phyloP scores from a whole-genome alignment of 768 basidiomycete species.

The Lactarius hengduanensis region DNA sequence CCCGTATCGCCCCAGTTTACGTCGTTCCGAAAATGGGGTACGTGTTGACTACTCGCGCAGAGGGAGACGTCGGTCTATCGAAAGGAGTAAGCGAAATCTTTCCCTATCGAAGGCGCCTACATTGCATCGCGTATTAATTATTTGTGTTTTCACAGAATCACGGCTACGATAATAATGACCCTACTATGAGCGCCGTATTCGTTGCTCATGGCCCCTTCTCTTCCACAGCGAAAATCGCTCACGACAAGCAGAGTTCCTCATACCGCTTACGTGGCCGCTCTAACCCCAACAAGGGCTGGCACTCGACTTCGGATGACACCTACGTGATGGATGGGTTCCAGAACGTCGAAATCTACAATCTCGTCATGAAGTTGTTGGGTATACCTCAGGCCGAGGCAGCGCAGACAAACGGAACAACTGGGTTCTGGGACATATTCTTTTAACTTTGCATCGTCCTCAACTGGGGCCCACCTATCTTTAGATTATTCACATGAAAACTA shows the following conservation, averaged over 20 bases:
- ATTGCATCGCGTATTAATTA: not conserved
- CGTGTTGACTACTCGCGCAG: conserved; percentile 64
- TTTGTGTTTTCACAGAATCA: conserved; percentile 56
- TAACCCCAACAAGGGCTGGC: conserved; percentile 54
- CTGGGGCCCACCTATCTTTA: not conserved
- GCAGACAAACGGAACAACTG: conserved; percentile 69
- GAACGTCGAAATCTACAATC: conserved; percentile 84
- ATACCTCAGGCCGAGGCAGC: conserved; percentile 52
- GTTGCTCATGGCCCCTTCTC: conserved; percentile 91
- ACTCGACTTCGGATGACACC: conserved; percentile 59
- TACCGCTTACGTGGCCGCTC: conserved; percentile 32
- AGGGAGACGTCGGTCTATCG: conserved; percentile 59
- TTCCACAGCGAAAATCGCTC: conserved; percentile 57
- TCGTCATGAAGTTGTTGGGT: conserved; percentile 72
- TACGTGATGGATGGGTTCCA: conserved; percentile 81
- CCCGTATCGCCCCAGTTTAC: conserved; percentile 87
- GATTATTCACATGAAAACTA: not conserved
- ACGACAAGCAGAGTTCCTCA: conserved; percentile 35
- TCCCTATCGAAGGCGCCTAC: not conserved
- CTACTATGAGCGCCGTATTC: conserved; percentile 85
- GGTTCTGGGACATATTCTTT: conserved; percentile 84
- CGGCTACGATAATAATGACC: conserved; percentile 81
- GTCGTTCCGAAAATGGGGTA: conserved; percentile 81
- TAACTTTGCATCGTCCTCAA: conserved; percentile 28
- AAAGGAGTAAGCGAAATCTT: conserved; percentile 61